Base-by-base conservation (phyloP, 169 alveolate genomes). In the Plasmodium falciparum region DNA sequence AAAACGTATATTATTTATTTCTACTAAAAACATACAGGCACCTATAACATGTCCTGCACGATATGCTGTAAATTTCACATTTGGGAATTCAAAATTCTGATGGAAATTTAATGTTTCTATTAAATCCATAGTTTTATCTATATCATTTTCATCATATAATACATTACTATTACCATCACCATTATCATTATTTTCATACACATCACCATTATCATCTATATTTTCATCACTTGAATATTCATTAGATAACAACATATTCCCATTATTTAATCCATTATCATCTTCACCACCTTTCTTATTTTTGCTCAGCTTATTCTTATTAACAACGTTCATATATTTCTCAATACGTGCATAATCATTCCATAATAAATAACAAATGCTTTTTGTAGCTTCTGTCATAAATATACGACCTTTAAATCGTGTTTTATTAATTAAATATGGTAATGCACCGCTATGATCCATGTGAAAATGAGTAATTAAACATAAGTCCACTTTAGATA, bases 41-140 rank as follows among this genome's bases (percentile, higher is more conserved):
- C 99, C 99, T 15, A 99, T 93, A 33, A 99, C 99, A 94, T 99
- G 99, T 0, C 99, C 99, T 0, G 99, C 99, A 67, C 98, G 95
- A 90, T 96, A 98, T 70, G 99, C 98, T 33, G 99, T 94, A 73
- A 99, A 93, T 88, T 97, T 96, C 20, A 98, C 97, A 22, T 99
- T 99, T 66, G 95, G 95, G 29, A 95, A 74, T 50, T 96, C 98
- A 29, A 95, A 93, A 90, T 98, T 98, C 90, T 98, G 97, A 76
- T 97, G 98, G 91, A 97, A 98, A 88, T 98, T 98, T 49, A 99
- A 92, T 13, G 97, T 93, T 74, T 97, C 97, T 15, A 97, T 97
- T 90, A 95, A 92, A 17, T 96, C 96, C 66, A 97, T 67, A 9
- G 99, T 96, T 58, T 78, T 78, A 58, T 96, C 98, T 12, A 98